These are phyloP conservation scores for Rhodotorula sp. DNA, from an alignment of 1,284 basidiomycete genomes.

Conservation along the genomic window DNA sequence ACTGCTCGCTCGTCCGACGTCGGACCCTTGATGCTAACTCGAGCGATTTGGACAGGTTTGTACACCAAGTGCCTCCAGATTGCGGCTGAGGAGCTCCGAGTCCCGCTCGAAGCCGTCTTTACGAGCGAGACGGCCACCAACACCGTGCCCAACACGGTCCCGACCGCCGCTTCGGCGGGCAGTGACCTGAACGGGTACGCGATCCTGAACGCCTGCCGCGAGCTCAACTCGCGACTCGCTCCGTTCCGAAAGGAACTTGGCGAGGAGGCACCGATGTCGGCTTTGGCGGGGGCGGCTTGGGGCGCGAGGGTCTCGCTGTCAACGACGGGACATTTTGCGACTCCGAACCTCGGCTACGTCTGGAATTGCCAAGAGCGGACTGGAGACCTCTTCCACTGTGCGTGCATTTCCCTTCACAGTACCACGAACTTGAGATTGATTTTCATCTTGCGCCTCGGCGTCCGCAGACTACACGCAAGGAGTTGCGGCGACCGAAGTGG, in stretches of 20 bases:
- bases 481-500: constrained; percentile 48
- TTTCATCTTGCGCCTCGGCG: constrained; percentile 2
- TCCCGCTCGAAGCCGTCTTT: constrained; percentile 48
- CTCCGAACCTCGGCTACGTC: constrained; percentile 48
- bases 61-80: constrained; percentile 50
- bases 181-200: constrained; percentile 44
- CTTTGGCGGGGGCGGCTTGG: constrained; percentile 47
- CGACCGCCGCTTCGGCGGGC: constrained; percentile 43
- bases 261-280: constrained; percentile 42
- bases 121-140: constrained; percentile 46
- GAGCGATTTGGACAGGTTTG: constrained; percentile 41
- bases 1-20: too few species aligned
- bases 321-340: constrained; percentile 49
- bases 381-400: constrained; percentile 47
- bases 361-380: constrained; percentile 41
- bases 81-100: constrained; percentile 48
- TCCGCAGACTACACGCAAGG: constrained; percentile 38
- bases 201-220: constrained; percentile 50
- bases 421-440: too few species aligned
- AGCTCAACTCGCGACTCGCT: constrained; percentile 47
- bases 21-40: background rate
- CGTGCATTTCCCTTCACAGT: background rate
- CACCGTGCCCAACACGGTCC: constrained; percentile 47
- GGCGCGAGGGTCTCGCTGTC: constrained; percentile 48
- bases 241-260: constrained; percentile 41